phyloP scores from a whole-genome alignment of 2,329 filamentous ascomycete genomes.

The Pezicula rhizophila region DNA sequence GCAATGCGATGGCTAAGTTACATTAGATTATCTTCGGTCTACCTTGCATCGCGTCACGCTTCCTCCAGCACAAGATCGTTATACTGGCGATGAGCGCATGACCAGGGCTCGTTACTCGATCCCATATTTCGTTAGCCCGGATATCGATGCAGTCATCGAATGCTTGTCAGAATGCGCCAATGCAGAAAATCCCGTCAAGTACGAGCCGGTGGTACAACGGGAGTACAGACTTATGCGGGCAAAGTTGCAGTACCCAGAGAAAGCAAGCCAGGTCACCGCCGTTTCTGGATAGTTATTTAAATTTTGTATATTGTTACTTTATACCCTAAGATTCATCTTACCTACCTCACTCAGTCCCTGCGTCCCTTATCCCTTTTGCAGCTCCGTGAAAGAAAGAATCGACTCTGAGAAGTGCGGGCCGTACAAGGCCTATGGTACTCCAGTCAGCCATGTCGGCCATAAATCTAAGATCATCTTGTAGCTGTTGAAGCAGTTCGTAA shows the following conservation, averaged over 20 bases:
- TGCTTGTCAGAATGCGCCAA: slow-evolving; percentile 42
- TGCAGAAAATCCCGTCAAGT: slow-evolving; percentile 39
- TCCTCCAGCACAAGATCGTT: slow-evolving; percentile 34
- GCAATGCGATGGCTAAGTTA: neutral
- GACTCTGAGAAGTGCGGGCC: slow-evolving; percentile 10
- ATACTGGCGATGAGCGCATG: slow-evolving; percentile 33
- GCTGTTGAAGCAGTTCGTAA: slow-evolving; percentile 12
- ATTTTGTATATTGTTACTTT: neutral
- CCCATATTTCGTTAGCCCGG: slow-evolving; percentile 51
- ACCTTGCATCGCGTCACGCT: slow-evolving; percentile 47
- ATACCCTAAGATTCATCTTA: neutral
- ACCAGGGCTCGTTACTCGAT: slow-evolving; percentile 51
- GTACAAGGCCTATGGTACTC: slow-evolving; percentile 13
- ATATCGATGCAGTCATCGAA: slow-evolving; percentile 43
- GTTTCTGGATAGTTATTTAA: neutral
- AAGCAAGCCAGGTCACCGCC: neutral
- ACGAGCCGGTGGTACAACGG: slow-evolving; percentile 33
- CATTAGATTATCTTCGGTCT: slow-evolving; percentile 41
- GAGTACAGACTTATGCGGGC: slow-evolving; percentile 20
- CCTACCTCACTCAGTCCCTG: neutral
- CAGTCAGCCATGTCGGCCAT: slow-evolving; percentile 9
- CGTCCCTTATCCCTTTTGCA: slow-evolving; percentile 8
- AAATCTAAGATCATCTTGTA: slow-evolving; percentile 7
- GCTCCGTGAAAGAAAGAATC: slow-evolving; percentile 14
- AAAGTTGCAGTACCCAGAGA: slow-evolving; percentile 18